These are phyloP conservation scores for Populus hybrid DNA, from an alignment of 441 rosid species.

Conservation along the genomic window DNA sequence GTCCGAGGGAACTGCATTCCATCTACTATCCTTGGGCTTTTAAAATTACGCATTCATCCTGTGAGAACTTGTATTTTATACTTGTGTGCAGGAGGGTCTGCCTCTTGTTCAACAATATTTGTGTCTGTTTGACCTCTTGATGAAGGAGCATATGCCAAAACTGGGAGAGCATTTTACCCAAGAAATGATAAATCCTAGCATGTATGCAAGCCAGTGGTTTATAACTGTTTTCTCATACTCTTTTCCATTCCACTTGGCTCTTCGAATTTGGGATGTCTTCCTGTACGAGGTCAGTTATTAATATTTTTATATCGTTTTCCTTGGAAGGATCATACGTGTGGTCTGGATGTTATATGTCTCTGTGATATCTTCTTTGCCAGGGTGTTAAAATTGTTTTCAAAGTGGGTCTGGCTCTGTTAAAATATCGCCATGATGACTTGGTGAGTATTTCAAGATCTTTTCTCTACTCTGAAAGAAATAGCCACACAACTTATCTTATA, in stretches of 20 bases:
- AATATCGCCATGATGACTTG: slow-evolving; percentile 85
- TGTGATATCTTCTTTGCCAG: slow-evolving; percentile 31
- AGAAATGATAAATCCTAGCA: slow-evolving; percentile 97
- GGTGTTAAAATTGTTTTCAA: slow-evolving; percentile 90
- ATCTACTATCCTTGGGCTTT: not conserved
- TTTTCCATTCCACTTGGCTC: slow-evolving; percentile 80
- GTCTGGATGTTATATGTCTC: slow-evolving; percentile 2
- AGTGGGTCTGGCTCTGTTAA: slow-evolving; percentile 85
- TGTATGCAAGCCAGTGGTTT: slow-evolving; percentile 99
- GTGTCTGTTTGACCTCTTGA: slow-evolving; percentile 70
- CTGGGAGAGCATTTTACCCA: slow-evolving; percentile 79
- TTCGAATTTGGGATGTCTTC: slow-evolving; percentile 97
- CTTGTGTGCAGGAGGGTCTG: slow-evolving; percentile 62
- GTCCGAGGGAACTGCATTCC: not conserved
- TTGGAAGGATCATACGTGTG: not conserved
- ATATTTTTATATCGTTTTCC: not conserved
- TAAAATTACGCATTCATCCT: not conserved
- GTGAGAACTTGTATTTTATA: slow-evolving; percentile 4
- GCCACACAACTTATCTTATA: not conserved
- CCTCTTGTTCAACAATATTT: slow-evolving; percentile 94
- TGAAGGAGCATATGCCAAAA: slow-evolving; percentile 79
- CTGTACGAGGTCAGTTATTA: slow-evolving; percentile 64
- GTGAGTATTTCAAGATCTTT: slow-evolving; percentile 31
- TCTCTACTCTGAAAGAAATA: slow-evolving; percentile 3
- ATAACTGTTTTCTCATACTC: slow-evolving; percentile 91